A percentile compares a stretch with the other conserved stretches of the same genome.
phyloP scores from a whole-genome alignment of 768 basidiomycete genomes.

The Hericium coralloides region DNA sequence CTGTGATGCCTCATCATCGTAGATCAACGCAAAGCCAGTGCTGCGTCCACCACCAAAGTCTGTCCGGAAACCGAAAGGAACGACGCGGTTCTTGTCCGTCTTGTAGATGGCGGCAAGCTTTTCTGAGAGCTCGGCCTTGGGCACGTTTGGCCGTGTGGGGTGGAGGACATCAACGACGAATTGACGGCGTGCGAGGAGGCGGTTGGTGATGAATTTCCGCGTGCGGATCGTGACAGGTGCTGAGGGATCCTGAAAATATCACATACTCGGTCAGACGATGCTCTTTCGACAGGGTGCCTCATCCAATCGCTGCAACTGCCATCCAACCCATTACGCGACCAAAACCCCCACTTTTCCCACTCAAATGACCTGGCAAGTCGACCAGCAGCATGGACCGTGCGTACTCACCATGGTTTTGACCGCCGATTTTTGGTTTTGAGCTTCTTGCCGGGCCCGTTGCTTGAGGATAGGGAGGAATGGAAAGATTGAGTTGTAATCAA shows the following conservation, averaged over 20 bases:
- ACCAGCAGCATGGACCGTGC: not conserved
- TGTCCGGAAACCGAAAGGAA: conserved; percentile 91
- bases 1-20: conserved; percentile 92
- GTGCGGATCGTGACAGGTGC: conserved; percentile 93
- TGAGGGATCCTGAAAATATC: conserved; percentile 53
- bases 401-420: conserved; percentile 20
- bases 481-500: conserved; percentile 13
- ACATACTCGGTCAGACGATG: conserved; percentile 7
- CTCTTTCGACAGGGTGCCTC: conserved; percentile 11
- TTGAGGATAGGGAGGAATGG: conserved; percentile 3
- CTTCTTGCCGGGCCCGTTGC: conserved; percentile 18
- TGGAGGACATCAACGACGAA: conserved; percentile 93
- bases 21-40: conserved; percentile 96
- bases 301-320: conserved; percentile 21
- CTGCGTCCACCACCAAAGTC: conserved; percentile 97
- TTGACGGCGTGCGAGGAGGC: conserved; percentile 91
- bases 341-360: not conserved
- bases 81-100: conserved; percentile 81
- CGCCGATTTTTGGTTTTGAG: conserved; percentile 5
- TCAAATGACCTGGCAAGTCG: not conserved
- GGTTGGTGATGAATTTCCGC: conserved; percentile 99
- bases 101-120: conserved; percentile 93
- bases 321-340: conserved; percentile 22
- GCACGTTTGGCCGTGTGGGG: conserved; percentile 90
- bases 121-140: conserved; percentile 84